phyloP scores from a whole-genome alignment of 768 basidiomycete genomes.

The Leccinellum albellum region DNA sequence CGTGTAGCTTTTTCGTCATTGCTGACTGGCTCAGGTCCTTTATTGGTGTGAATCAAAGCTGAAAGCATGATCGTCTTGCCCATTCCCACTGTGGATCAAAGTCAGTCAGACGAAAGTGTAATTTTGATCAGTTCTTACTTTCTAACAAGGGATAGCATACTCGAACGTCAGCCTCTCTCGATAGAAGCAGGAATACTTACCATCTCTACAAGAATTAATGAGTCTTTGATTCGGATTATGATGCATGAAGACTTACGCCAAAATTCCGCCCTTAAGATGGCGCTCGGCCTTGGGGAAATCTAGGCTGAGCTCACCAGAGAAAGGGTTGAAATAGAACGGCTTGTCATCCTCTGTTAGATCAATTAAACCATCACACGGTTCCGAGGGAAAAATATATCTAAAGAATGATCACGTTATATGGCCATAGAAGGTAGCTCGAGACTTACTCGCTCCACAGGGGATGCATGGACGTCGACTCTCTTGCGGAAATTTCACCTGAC shows the following conservation, averaged over 20 bases:
- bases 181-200: constrained; percentile 17
- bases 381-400: constrained; percentile 73
- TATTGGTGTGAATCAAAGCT: constrained; percentile 80
- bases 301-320: constrained; percentile 85
- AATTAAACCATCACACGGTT: constrained; percentile 56
- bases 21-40: constrained; percentile 41
- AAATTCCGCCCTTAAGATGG: constrained; percentile 79
- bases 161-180: constrained; percentile 4
- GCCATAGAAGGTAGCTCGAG: neutral
- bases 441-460: constrained; percentile 91
- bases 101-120: constrained; percentile 1
- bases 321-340: constrained; percentile 85
- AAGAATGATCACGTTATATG: constrained; percentile 3
- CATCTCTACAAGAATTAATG: constrained; percentile 30
- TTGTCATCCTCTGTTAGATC: constrained; percentile 80
- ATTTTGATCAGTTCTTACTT: constrained; percentile 37
- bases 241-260: constrained; percentile 59
- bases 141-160: constrained; percentile 33
- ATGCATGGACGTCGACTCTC: constrained; percentile 74
- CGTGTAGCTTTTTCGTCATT: constrained; percentile 33
- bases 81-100: constrained; percentile 71
- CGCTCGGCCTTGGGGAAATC: constrained; percentile 79
- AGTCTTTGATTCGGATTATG: neutral
- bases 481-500: constrained; percentile 63
- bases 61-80: constrained; percentile 95